phyloP scores from a whole-genome alignment of 768 basidiomycete species.

The Sarcomyxa edulis region DNA sequence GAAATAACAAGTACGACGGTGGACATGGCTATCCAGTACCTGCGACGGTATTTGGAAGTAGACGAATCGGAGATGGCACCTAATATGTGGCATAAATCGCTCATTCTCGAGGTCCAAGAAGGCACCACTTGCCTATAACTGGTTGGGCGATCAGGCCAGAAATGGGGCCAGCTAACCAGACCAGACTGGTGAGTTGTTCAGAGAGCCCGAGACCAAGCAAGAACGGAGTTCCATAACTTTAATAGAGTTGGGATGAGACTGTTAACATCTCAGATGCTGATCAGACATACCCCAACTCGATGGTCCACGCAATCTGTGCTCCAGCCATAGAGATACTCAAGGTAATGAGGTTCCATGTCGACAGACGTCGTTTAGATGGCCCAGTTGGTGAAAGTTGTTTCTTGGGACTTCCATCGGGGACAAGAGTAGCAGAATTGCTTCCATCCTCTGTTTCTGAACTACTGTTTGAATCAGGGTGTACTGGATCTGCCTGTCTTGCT shows the following conservation, averaged over 20 bases:
- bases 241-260: constrained; percentile 10
- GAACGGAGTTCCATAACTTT: constrained; percentile 94
- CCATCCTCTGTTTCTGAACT: no score
- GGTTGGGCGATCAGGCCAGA: constrained; percentile 95
- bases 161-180: constrained; percentile 95
- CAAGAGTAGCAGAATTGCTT: constrained; percentile 5
- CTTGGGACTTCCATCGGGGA: constrained; percentile 7
- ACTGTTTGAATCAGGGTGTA: no score
- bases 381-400: not conserved
- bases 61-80: constrained; percentile 96
- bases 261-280: not conserved
- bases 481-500: constrained; percentile 24
- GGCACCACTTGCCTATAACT: constrained; percentile 71
- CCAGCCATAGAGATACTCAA: constrained; percentile 92
- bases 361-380: constrained; percentile 22
- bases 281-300: constrained; percentile 77
- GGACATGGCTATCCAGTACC: constrained; percentile 91
- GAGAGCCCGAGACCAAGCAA: constrained; percentile 65
- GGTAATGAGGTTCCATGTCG: constrained; percentile 73
- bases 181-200: constrained; percentile 86
- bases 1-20: constrained; percentile 76
- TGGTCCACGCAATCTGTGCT: constrained; percentile 93
- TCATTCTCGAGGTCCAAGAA: constrained; percentile 16
- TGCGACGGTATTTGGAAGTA: constrained; percentile 80
- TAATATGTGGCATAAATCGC: constrained; percentile 29